Base-by-base conservation (phyloP, 2,329 filamentous ascomycete genomes). In the Diaporthe ampelina region DNA sequence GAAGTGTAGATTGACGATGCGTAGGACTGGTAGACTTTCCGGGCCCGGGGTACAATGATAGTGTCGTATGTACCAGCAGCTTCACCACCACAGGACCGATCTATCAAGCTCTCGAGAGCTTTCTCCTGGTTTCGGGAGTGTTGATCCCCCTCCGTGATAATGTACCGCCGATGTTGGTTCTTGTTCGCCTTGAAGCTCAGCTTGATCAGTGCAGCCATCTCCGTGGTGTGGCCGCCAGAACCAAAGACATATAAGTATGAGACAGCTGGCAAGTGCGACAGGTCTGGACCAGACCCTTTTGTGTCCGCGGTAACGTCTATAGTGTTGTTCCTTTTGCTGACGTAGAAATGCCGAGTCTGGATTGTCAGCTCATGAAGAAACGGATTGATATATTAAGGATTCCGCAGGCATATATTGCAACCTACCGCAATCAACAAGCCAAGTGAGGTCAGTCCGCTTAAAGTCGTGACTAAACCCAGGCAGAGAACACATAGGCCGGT, bases 171-270 rank as follows among this genome's bases (percentile, higher is more conserved):
- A 79, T 94, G 92, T 84, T 92, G 84, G 79, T 83, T 81, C 71
- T 81, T 58, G 77, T 86, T 87, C 52, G 84, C 83, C 74, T 86
- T 86, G 80, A 89, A 90, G 77, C 88, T 89, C 78, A 87, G 85
- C 73, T 87, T 86, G 78, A 99, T 90, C 86, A 98, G 94, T 80
- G 93, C 91, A 76, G 98, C 88, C 94, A 99, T 97, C 84, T 99
- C 97, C 63, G 95, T 92, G 0, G 97, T 98, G 84, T 99, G 97
- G 0, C 97, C 97, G 43, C 97, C 97, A 3, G 94, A 97, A 70
- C 97, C 97, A 32, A 98, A 92, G 35, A 98, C 92, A 76, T 97
- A 90, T 43, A 97, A 86, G 71, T 95, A 86, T 82, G 95, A 89
- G 35, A 84, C 84, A 4, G 79, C 77, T 7, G 79, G 80, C 24